These are phyloP conservation scores for Fusarium multiceps DNA, from an alignment of 2,329 filamentous ascomycete species.

Conservation along the genomic window DNA sequence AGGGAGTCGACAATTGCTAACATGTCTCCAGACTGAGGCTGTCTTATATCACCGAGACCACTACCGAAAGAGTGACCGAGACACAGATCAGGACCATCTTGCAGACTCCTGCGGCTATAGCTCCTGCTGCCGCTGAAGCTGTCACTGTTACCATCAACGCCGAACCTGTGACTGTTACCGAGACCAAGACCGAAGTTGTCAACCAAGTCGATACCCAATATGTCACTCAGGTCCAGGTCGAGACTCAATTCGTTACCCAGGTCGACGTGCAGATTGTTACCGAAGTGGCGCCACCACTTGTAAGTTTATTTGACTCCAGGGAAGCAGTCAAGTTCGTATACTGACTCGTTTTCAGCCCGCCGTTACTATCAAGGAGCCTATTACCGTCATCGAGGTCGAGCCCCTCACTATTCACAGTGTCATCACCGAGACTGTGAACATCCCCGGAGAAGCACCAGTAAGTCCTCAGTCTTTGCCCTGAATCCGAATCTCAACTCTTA, in stretches of 20 bases:
- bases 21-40: slow-evolving; percentile 35
- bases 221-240: slow-evolving; percentile 22
- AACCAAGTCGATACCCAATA: slow-evolving; percentile 33
- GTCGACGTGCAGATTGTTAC: slow-evolving; percentile 19
- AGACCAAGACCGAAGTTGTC: slow-evolving; percentile 21
- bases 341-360: slow-evolving; percentile 20
- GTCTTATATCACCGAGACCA: slow-evolving; percentile 43
- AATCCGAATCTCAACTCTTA: too few species aligned
- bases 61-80: slow-evolving; percentile 36
- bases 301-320: neutral
- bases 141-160: slow-evolving; percentile 38
- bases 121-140: slow-evolving; percentile 9
- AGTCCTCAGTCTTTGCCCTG: neutral
- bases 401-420: slow-evolving; percentile 8
- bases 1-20: neutral
- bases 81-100: slow-evolving; percentile 26
- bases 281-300: slow-evolving; percentile 29
- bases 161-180: slow-evolving; percentile 24
- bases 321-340: too few species aligned
- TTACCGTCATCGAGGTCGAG: slow-evolving; percentile 33
- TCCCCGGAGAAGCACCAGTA: slow-evolving; percentile 37
- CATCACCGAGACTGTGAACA: slow-evolving; percentile 19
- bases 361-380: slow-evolving; percentile 22
- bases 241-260: slow-evolving; percentile 23
- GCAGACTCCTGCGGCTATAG: slow-evolving; percentile 19